These are phyloP conservation scores for Decorospora gaudefroyi DNA, from an alignment of 2,329 filamentous ascomycete genomes.

Conservation along the genomic window DNA sequence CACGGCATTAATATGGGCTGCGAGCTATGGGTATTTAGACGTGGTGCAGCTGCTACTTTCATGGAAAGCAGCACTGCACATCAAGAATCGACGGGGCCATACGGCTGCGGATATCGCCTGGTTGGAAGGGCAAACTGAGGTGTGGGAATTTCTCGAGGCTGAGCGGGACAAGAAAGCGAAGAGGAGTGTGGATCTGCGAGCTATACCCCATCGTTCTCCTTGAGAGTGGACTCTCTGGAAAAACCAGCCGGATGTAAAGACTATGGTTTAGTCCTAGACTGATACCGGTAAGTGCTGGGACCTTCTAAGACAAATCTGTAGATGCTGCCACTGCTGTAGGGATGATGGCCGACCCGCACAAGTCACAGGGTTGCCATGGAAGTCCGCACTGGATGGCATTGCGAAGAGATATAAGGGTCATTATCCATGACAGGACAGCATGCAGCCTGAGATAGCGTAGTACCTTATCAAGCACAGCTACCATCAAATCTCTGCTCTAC, in stretches of 20 bases:
- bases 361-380: slow-evolving; percentile 7
- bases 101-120: slow-evolving; percentile 23
- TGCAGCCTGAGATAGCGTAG: slow-evolving; percentile 13
- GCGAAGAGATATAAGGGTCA: slow-evolving; percentile 9
- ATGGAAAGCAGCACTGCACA: slow-evolving; percentile 15
- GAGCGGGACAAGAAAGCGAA: slow-evolving; percentile 9
- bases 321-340: no score
- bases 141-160: slow-evolving; percentile 21
- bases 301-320: no score
- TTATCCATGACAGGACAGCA: slow-evolving; percentile 11
- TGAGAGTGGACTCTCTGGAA: no score
- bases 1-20: slow-evolving; percentile 46
- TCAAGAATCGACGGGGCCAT: slow-evolving; percentile 14
- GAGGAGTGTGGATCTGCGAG: no score
- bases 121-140: slow-evolving; percentile 20
- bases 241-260: no score
- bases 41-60: slow-evolving; percentile 24
- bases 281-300: no score
- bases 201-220: no score
- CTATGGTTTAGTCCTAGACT: no score
- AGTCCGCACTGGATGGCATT: slow-evolving; percentile 8
- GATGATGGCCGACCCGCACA: slow-evolving; percentile 6
- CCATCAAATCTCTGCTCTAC: slow-evolving; percentile 14
- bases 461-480: slow-evolving; percentile 11
- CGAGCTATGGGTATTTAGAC: slow-evolving; percentile 42